Conservation (phyloP, 371 early-diverging fungal genomes). For the Mortierella sp. region DNA sequence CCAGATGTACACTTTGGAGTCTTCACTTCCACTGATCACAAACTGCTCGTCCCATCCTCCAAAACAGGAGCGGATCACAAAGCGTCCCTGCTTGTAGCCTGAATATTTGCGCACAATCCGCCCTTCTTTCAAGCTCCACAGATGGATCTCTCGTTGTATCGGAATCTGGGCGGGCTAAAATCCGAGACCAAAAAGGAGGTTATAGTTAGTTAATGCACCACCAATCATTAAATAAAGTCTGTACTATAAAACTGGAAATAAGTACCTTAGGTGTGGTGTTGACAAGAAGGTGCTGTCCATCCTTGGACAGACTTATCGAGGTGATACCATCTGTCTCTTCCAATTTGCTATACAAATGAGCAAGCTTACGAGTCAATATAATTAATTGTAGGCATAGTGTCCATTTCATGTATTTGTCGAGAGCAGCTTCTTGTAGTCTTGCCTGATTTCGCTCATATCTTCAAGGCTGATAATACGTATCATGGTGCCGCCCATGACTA, state of each 20-base stretch:
- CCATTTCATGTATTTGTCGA: no score
- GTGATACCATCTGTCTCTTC: slow-evolving; percentile 82
- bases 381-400: neutral
- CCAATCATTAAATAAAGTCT: neutral
- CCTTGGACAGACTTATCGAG: slow-evolving; percentile 78
- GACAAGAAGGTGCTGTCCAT: slow-evolving; percentile 81
- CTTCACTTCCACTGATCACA: slow-evolving; percentile 93
- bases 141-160: slow-evolving; percentile 73
- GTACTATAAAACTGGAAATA: neutral
- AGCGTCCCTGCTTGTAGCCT: slow-evolving; percentile 89
- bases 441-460: slow-evolving; percentile 68
- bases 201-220: neutral
- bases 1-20: slow-evolving; percentile 91
- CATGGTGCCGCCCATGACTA: slow-evolving; percentile 78
- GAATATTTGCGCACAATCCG: slow-evolving; percentile 77
- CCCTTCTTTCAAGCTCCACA: slow-evolving; percentile 88
- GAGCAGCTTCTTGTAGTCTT: slow-evolving; percentile 8
- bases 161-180: slow-evolving; percentile 34
- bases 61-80: slow-evolving; percentile 93
- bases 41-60: slow-evolving; percentile 89
- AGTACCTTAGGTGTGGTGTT: slow-evolving; percentile 69
- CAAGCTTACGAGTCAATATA: neutral
- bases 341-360: slow-evolving; percentile 59
- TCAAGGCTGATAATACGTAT: slow-evolving; percentile 81
- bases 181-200: neutral